phyloP scores from a whole-genome alignment of 2,329 filamentous ascomycete genomes.

The Neobulgaria alba region DNA sequence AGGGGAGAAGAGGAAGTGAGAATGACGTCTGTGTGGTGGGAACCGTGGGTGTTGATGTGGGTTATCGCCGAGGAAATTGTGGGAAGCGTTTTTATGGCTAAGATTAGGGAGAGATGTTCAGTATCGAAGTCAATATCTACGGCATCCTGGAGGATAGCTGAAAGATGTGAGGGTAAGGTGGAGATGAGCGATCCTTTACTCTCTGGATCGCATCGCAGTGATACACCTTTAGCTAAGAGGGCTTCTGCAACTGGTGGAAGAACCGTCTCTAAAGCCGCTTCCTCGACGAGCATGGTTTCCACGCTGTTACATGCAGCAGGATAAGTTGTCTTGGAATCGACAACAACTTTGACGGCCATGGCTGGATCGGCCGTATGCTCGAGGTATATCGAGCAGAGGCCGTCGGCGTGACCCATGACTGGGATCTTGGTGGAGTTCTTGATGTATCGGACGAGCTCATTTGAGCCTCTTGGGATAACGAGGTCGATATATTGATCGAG shows the following conservation, averaged over 20 bases:
- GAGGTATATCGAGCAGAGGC: conserved; percentile 81
- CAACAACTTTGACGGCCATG: conserved; percentile 66
- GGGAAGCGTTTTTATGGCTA: conserved; percentile 75
- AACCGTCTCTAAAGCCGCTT: conserved; percentile 55
- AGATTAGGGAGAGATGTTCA: conserved; percentile 76
- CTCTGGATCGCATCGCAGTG: conserved; percentile 66
- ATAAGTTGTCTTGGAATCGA: conserved; percentile 92
- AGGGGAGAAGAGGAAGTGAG: conserved; percentile 59
- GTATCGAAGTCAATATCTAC: conserved; percentile 69
- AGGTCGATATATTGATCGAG: conserved; percentile 87
- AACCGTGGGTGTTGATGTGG: conserved; percentile 89
- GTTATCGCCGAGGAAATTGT: conserved; percentile 62
- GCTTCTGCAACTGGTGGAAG: conserved; percentile 67
- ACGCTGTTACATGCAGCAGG: conserved; percentile 90
- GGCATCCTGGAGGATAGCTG: conserved; percentile 52
- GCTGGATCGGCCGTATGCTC: conserved; percentile 65
- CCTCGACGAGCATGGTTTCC: conserved; percentile 85
- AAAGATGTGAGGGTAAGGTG: conserved; percentile 34
- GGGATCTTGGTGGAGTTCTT: conserved; percentile 89
- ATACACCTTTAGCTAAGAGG: conserved; percentile 68
- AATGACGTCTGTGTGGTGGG: conserved; percentile 90
- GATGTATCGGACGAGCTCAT: conserved; percentile 51
- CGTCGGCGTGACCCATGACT: conserved; percentile 92
- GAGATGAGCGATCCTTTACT: conserved; percentile 56
- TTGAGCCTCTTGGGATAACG: conserved; percentile 67